These are phyloP conservation scores for Phytopythium montanum DNA, from an alignment of 352 stramenopile genomes.

Conservation along the genomic window DNA sequence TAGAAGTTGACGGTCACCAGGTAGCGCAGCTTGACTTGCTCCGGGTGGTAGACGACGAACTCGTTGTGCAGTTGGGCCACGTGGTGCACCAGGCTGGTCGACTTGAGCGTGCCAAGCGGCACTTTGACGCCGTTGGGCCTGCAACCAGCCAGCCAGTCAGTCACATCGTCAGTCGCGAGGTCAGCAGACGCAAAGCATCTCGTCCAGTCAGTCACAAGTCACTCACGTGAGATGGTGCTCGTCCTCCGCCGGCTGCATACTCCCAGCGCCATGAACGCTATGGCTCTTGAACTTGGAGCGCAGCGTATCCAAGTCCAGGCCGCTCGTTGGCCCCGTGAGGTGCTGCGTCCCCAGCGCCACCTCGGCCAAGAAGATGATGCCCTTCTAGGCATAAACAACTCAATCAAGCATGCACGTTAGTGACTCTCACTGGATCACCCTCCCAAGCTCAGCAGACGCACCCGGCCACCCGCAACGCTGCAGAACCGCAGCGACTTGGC, in stretches of 20 bases:
- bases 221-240: conserved; percentile 21
- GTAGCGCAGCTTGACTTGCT: conserved; percentile 42
- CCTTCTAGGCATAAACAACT: too few relatives aligned
- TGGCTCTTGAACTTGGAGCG: conserved; percentile 19
- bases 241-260: conserved; percentile 16
- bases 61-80: conserved; percentile 33
- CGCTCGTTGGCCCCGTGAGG: conserved; percentile 10
- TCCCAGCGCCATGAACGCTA: conserved; percentile 25
- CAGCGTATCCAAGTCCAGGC: conserved; percentile 23
- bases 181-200: background rate
- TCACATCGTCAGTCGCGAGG: background rate
- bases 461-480: too few relatives aligned
- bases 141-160: background rate
- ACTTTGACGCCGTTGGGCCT: conserved; percentile 35
- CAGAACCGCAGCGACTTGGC: conserved; percentile 62
- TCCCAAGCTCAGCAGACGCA: too few relatives aligned
- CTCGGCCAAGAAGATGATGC: conserved; percentile 32
- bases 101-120: conserved; percentile 21
- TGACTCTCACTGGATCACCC: too few relatives aligned
- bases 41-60: conserved; percentile 40
- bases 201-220: conserved; percentile 5
- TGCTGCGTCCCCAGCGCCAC: conserved; percentile 30
- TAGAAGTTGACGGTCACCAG: conserved; percentile 24
- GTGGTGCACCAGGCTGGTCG: conserved; percentile 5
- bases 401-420: too few relatives aligned